Conservation (phyloP, 257 asterid genomes). For the Thymus quinquecostatus region DNA sequence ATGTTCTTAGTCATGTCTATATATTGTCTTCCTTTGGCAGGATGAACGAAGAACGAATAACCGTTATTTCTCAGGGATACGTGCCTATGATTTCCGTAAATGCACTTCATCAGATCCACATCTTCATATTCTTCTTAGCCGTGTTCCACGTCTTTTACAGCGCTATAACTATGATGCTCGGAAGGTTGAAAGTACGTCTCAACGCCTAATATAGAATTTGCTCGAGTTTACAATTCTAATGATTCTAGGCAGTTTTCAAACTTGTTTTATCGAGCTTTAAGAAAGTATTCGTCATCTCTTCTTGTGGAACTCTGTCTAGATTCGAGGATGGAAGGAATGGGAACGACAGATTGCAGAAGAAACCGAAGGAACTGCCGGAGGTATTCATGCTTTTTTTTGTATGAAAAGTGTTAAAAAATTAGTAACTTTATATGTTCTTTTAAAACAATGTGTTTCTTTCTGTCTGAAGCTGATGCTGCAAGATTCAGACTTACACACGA, state of each 20-base stretch:
- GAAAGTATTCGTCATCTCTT: not conserved
- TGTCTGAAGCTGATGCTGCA: slow-evolving; percentile 57
- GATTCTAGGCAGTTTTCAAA: not conserved
- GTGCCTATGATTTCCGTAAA: slow-evolving; percentile 56
- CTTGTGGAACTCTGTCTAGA: slow-evolving; percentile 41
- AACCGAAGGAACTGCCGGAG: slow-evolving; percentile 50
- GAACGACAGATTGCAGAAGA: slow-evolving; percentile 52
- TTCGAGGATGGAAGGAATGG: slow-evolving; percentile 96
- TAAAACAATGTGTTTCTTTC: slow-evolving; percentile 5
- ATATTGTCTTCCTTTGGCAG: not conserved
- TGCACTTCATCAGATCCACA: slow-evolving; percentile 72
- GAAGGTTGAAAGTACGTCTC: slow-evolving; percentile 56
- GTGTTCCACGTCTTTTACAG: slow-evolving; percentile 67
- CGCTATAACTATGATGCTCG: slow-evolving; percentile 63
- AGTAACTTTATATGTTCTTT: not conserved
- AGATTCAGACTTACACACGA: slow-evolving; percentile 93
- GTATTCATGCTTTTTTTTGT: slow-evolving; percentile 19
- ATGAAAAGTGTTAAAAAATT: not conserved
- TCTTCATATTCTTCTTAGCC: slow-evolving; percentile 71
- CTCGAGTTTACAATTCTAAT: not conserved
- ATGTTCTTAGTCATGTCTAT: not conserved
- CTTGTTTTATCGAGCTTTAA: not conserved
- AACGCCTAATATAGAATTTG: not conserved
- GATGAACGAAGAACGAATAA: not conserved
- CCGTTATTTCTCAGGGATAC: slow-evolving; percentile 39